Percentiles rank a stretch among this genome's conserved stretches.
Conservation (phyloP, 2,329 filamentous ascomycete species). For the Camillea tinctor region DNA sequence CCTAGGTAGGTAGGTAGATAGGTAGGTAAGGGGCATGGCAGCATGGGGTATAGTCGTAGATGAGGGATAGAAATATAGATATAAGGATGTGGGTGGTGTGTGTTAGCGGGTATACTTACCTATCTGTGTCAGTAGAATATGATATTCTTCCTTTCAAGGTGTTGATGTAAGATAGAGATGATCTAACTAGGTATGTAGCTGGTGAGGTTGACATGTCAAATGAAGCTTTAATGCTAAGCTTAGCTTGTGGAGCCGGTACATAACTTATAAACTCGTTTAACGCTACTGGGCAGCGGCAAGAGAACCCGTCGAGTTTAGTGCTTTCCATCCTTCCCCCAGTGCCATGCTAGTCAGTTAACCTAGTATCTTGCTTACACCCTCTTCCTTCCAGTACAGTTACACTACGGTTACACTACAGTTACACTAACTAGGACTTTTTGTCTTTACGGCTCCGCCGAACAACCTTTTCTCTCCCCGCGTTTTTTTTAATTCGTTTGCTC, state of each 20-base stretch:
- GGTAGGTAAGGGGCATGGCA: too few relatives aligned
- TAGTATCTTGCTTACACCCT: not conserved
- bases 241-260: not conserved
- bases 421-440: not conserved
- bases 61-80: too few relatives aligned
- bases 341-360: not conserved
- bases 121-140: too few relatives aligned
- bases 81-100: too few relatives aligned
- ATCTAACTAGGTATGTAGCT: not conserved
- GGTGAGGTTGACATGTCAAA: not conserved
- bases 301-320: not conserved
- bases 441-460: not conserved
- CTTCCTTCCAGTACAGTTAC: too few relatives aligned
- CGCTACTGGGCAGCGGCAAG: not conserved
- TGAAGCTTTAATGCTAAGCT: not conserved
- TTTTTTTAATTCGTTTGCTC: not conserved
- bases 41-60: too few relatives aligned
- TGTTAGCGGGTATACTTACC: too few relatives aligned
- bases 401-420: too few relatives aligned
- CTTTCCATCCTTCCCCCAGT: not conserved
- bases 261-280: not conserved
- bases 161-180: too few relatives aligned
- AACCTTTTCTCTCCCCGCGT: not conserved
- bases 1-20: not conserved
- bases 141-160: too few relatives aligned